A percentile compares a stretch with the other conserved stretches of the same genome.
These are phyloP conservation scores for Aspergillus nanangensis DNA, from an alignment of 495 filamentous ascomycete genomes.

Conservation along the genomic window DNA sequence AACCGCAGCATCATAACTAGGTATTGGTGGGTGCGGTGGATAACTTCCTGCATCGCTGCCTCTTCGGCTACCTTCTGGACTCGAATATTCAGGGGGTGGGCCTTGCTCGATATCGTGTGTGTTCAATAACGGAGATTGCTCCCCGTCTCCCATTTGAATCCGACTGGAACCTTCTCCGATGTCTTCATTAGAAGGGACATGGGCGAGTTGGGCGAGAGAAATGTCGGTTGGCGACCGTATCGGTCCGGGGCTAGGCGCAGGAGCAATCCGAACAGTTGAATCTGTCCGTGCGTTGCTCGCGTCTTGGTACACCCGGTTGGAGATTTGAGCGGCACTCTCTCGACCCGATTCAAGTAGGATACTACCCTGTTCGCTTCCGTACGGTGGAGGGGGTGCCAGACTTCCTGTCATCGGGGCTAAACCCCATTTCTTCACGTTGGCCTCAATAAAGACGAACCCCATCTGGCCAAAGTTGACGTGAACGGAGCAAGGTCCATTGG, in stretches of 20 bases:
- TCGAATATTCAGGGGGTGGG: slow-evolving; percentile 70
- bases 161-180: slow-evolving; percentile 69
- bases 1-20: slow-evolving; percentile 65
- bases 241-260: slow-evolving; percentile 83
- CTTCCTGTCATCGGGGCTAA: slow-evolving; percentile 93
- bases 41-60: slow-evolving; percentile 39
- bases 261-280: slow-evolving; percentile 56
- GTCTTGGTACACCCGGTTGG: slow-evolving; percentile 50
- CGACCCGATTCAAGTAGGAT: slow-evolving; percentile 87
- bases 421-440: slow-evolving; percentile 99
- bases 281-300: slow-evolving; percentile 40
- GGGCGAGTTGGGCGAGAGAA: slow-evolving; percentile 74
- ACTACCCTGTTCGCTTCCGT: slow-evolving; percentile 92
- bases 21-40: slow-evolving; percentile 40
- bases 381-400: slow-evolving; percentile 90
- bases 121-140: slow-evolving; percentile 30
- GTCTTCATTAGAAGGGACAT: slow-evolving; percentile 68
- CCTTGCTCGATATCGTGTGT: slow-evolving; percentile 28
- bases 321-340: slow-evolving; percentile 54
- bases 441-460: slow-evolving; percentile 98
- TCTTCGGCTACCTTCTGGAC: slow-evolving; percentile 56
- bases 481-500: slow-evolving; percentile 84
- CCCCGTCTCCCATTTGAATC: slow-evolving; percentile 31
- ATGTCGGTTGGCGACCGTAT: slow-evolving; percentile 94
- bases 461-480: slow-evolving; percentile 98